Evolutionary conservation across 129 eudicot genomes (phyloP).

Genomic region (Scalesia atractyloides): DNA sequence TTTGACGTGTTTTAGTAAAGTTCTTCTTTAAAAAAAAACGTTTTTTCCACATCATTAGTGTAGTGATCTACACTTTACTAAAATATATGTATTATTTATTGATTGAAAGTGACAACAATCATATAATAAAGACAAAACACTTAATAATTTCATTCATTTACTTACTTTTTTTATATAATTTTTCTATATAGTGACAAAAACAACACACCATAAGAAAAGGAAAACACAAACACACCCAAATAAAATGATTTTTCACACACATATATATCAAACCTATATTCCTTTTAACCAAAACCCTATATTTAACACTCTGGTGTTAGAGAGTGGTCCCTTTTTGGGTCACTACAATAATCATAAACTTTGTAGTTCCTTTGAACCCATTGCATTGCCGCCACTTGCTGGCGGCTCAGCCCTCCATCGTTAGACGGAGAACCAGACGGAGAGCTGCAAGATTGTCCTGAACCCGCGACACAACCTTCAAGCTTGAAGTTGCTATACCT

Average conservation of each 20-base stretch:
- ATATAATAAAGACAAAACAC: neutral
- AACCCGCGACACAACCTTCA: conserved; percentile 25
- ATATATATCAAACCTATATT: conserved; percentile 17
- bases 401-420: conserved; percentile 51
- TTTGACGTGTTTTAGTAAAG: too few species aligned
- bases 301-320: conserved; percentile 77
- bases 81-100: neutral
- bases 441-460: conserved; percentile 20
- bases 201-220: conserved; percentile 3
- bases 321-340: conserved; percentile 60
- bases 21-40: too few species aligned
- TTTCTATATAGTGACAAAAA: neutral
- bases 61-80: neutral
- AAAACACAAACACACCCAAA: neutral
- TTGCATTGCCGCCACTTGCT: conserved; percentile 54
- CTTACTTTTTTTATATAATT: neutral
- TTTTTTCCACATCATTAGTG: conserved; percentile 9
- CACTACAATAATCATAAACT: conserved; percentile 79
- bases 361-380: conserved; percentile 60
- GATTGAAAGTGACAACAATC: conserved; percentile 14
- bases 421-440: conserved; percentile 35
- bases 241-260: conserved; percentile 6
- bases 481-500: conserved; percentile 39
- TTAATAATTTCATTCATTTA: neutral
- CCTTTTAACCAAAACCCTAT: neutral